Conservation (phyloP, 2,329 filamentous ascomycete species). For the Pestalotiopsis sp. region DNA sequence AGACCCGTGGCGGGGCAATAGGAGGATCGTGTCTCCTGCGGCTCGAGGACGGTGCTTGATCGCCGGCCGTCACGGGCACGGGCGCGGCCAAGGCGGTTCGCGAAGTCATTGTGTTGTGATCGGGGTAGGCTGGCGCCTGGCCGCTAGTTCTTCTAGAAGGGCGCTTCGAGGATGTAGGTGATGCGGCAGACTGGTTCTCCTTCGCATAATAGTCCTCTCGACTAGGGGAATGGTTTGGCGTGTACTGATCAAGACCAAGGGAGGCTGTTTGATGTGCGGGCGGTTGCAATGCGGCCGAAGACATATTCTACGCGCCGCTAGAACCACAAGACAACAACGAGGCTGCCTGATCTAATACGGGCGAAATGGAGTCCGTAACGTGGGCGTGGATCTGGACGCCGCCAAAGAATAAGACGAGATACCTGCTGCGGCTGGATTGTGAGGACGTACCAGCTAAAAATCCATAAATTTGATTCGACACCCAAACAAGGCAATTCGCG, state of each 20-base stretch:
- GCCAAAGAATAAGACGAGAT: background rate
- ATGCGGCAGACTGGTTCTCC: conserved; percentile 44
- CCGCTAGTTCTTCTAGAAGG: conserved; percentile 57
- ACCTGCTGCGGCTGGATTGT: background rate
- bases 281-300: conserved; percentile 66
- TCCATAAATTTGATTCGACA: conserved; percentile 2
- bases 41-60: conserved; percentile 46
- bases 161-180: conserved; percentile 54
- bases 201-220: conserved; percentile 61
- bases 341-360: background rate
- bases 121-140: conserved; percentile 41
- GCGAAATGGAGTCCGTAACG: background rate
- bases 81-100: conserved; percentile 47
- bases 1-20: conserved; percentile 78
- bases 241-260: conserved; percentile 51
- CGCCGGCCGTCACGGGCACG: conserved; percentile 40
- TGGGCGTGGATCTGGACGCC: background rate
- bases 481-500: background rate
- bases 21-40: conserved; percentile 66
- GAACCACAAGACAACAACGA: background rate
- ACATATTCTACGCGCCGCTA: conserved; percentile 51
- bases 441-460: background rate
- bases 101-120: conserved; percentile 45
- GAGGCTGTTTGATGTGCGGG: conserved; percentile 56
- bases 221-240: conserved; percentile 53